These are phyloP conservation scores for Xylaria sp. DNA, from an alignment of 2,329 filamentous ascomycete species.

Conservation along the genomic window DNA sequence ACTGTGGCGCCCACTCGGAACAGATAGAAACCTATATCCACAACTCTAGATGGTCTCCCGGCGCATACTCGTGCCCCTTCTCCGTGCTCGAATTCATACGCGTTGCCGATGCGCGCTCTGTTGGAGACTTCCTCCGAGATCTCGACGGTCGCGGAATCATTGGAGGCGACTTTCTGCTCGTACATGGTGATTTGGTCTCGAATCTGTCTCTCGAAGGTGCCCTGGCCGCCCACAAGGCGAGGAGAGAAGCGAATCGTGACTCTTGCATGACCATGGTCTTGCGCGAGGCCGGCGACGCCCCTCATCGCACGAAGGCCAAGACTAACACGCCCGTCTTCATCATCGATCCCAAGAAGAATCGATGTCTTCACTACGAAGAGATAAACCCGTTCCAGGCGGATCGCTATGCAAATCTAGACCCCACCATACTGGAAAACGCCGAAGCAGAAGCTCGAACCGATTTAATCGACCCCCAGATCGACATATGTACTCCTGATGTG, in stretches of 20 bases:
- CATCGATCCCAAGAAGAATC: conserved; percentile 80
- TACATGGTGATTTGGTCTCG: conserved; percentile 92
- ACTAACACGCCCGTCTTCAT: conserved; percentile 85
- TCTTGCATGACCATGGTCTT: conserved; percentile 98
- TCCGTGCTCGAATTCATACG: conserved; percentile 84
- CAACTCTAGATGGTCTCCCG: conserved; percentile 76
- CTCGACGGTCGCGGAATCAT: conserved; percentile 88
- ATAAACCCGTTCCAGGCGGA: conserved; percentile 76
- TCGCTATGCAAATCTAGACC: conserved; percentile 77
- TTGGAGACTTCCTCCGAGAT: conserved; percentile 94
- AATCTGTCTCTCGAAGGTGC: conserved; percentile 87
- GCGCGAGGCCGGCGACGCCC: conserved; percentile 75
- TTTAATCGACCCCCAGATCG: conserved; percentile 92
- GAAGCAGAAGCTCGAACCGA: conserved; percentile 88
- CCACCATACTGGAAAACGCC: conserved; percentile 76
- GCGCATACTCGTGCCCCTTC: conserved; percentile 72
- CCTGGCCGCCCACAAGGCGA: conserved; percentile 80
- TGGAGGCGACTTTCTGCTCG: conserved; percentile 88
- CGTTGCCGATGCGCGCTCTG: conserved; percentile 82
- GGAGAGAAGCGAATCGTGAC: conserved; percentile 86
- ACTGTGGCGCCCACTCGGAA: conserved; percentile 87
- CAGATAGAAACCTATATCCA: conserved; percentile 88
- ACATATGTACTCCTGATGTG: conserved; percentile 97
- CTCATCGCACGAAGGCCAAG: conserved; percentile 81
- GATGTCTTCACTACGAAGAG: conserved; percentile 95